phyloP scores from a whole-genome alignment of 2,329 filamentous ascomycete genomes.

The Epichloe gansuensis region DNA sequence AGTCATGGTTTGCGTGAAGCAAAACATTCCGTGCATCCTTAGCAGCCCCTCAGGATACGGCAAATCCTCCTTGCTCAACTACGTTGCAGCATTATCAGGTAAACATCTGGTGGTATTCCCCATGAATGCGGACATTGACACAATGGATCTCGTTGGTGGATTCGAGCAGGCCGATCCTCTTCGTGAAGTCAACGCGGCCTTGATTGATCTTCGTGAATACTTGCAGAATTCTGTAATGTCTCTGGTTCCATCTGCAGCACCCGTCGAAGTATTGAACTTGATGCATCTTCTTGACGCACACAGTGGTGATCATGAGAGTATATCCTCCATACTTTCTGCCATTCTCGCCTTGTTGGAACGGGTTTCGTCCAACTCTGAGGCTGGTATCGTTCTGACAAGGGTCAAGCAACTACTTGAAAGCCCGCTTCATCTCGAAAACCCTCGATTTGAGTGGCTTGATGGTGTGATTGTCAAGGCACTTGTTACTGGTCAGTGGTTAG shows the following conservation, averaged over 20 bases:
- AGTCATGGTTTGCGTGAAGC: slow-evolving; percentile 72
- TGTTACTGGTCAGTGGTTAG: slow-evolving; percentile 76
- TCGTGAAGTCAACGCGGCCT: slow-evolving; percentile 49
- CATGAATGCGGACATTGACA: slow-evolving; percentile 89
- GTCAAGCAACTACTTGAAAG: slow-evolving; percentile 37
- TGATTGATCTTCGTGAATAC: slow-evolving; percentile 36
- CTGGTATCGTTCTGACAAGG: slow-evolving; percentile 34
- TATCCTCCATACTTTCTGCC: slow-evolving; percentile 24
- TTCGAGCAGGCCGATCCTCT: slow-evolving; percentile 88
- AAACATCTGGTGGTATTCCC: slow-evolving; percentile 69
- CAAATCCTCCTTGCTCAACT: slow-evolving; percentile 68
- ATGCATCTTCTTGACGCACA: slow-evolving; percentile 35
- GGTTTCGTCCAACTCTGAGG: slow-evolving; percentile 30
- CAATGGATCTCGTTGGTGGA: slow-evolving; percentile 91
- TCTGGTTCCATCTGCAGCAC: slow-evolving; percentile 33
- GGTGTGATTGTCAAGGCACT: slow-evolving; percentile 82
- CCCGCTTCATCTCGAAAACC: slow-evolving; percentile 50
- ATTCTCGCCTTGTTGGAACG: slow-evolving; percentile 28
- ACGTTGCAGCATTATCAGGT: slow-evolving; percentile 68
- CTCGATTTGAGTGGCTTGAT: slow-evolving; percentile 92
- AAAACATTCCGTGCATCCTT: slow-evolving; percentile 79
- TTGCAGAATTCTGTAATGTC: slow-evolving; percentile 38
- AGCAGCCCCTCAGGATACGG: slow-evolving; percentile 77
- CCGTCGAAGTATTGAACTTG: slow-evolving; percentile 34
- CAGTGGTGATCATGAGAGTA: slow-evolving; percentile 24